Conservation (phyloP, 225 moss, liverwort and hornwort genomes). For the Climacium dendroides region DNA sequence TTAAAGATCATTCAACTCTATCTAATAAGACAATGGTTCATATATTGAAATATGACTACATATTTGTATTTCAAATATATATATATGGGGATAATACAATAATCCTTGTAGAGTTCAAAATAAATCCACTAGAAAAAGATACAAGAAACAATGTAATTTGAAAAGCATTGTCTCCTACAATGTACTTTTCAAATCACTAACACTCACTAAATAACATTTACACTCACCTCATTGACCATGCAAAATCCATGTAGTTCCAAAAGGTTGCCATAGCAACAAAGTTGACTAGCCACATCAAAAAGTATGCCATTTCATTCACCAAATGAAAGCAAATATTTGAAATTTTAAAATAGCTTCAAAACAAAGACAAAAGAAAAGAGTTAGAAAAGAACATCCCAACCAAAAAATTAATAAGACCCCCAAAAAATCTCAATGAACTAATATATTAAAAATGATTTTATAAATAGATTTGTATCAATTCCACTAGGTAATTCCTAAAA, state of each 20-base stretch:
- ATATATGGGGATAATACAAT: neutral
- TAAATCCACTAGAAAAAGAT: neutral
- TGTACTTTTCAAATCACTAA: too few species aligned
- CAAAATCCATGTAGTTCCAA: neutral
- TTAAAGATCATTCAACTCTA: neutral
- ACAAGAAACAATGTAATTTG: neutral
- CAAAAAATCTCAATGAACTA: too few species aligned
- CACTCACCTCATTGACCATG: neutral
- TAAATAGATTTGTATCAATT: neutral
- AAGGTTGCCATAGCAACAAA: neutral
- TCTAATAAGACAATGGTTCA: neutral
- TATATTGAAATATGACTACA: neutral
- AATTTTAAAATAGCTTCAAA: neutral
- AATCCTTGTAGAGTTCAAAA: neutral
- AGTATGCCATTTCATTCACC: neutral
- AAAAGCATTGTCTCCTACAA: neutral
- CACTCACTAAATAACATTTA: neutral
- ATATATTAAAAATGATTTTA: neutral
- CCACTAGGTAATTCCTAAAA: too few species aligned
- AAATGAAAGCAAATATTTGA: neutral
- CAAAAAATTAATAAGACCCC: accelerated
- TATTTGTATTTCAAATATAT: neutral
- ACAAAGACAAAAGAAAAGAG: neutral
- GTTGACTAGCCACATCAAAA: neutral
- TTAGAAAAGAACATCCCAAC: neutral